These are phyloP conservation scores for Knoxdaviesia proteae DNA, from an alignment of 2,329 filamentous ascomycete species.

Conservation along the genomic window DNA sequence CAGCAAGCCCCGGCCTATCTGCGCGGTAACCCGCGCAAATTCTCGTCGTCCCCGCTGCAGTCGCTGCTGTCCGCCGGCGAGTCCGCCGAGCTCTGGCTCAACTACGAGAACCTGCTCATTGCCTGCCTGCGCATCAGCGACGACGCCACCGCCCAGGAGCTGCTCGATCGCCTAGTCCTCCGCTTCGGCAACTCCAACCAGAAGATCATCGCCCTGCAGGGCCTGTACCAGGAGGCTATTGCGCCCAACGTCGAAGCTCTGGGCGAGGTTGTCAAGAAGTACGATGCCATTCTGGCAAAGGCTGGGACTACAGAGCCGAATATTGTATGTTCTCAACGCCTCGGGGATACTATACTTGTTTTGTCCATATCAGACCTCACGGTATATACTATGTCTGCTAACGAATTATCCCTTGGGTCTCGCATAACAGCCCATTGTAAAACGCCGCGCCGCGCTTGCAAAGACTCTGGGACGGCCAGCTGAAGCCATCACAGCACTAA, in stretches of 20 bases:
- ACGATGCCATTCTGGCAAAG: conserved; percentile 46
- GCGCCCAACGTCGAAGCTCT: conserved; percentile 14
- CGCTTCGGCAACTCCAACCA: conserved; percentile 77
- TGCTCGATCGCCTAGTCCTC: conserved; percentile 51
- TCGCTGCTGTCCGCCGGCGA: conserved; percentile 40
- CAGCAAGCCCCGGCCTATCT: conserved; percentile 38
- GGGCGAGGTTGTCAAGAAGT: conserved; percentile 50
- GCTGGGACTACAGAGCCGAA: conserved; percentile 46
- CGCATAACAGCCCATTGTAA: conserved; percentile 48
- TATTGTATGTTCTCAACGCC: conserved; percentile 34
- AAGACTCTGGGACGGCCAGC: conserved; percentile 46
- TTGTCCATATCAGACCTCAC: background rate
- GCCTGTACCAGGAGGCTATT: conserved; percentile 66
- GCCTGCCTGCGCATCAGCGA: conserved; percentile 72
- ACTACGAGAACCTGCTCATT: conserved; percentile 71
- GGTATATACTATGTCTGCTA: conserved; percentile 7
- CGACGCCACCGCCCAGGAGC: conserved; percentile 53
- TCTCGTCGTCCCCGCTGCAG: conserved; percentile 30
- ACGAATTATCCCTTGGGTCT: conserved; percentile 4
- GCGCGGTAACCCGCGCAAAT: conserved; percentile 28
- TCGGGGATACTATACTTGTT: background rate
- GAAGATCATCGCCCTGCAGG: conserved; percentile 63
- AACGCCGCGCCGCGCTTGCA: conserved; percentile 64
- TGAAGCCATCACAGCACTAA: conserved; percentile 57
- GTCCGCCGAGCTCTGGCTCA: conserved; percentile 61